Conservation (phyloP, 2,329 filamentous ascomycete genomes). For the Pseudocercospora musae region DNA sequence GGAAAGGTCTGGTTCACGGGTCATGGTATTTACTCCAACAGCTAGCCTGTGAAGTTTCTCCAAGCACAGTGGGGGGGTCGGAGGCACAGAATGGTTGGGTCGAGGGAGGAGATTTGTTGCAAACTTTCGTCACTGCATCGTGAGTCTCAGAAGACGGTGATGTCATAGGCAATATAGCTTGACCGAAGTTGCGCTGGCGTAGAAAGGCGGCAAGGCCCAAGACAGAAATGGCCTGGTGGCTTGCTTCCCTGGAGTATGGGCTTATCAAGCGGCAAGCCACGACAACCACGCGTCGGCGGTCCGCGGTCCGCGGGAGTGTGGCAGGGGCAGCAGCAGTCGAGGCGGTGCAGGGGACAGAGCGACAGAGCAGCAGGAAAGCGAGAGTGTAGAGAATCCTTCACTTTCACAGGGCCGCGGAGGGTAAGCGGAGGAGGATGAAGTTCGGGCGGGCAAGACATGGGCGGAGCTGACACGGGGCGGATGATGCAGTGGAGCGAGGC, state of each 20-base stretch:
- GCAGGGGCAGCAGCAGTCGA: neutral
- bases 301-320: no score
- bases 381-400: neutral
- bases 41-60: neutral
- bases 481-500: neutral
- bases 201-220: neutral
- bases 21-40: neutral
- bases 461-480: conserved; percentile 1
- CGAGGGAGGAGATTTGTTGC: neutral
- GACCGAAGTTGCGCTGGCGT: neutral
- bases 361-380: neutral
- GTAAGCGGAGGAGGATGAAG: neutral
- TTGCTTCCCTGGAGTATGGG: neutral
- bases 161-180: neutral
- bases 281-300: neutral
- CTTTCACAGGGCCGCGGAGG: neutral
- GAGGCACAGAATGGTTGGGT: neutral
- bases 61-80: neutral
- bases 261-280: neutral
- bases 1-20: neutral
- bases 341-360: conserved; percentile 1
- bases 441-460: neutral
- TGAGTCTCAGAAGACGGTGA: neutral
- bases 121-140: neutral
- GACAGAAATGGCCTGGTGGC: neutral